Evolutionary conservation across 2,329 filamentous ascomycete genomes (phyloP), one percentile per base, ranked within the genome.

Genomic region (Eurotiales sp.): DNA sequence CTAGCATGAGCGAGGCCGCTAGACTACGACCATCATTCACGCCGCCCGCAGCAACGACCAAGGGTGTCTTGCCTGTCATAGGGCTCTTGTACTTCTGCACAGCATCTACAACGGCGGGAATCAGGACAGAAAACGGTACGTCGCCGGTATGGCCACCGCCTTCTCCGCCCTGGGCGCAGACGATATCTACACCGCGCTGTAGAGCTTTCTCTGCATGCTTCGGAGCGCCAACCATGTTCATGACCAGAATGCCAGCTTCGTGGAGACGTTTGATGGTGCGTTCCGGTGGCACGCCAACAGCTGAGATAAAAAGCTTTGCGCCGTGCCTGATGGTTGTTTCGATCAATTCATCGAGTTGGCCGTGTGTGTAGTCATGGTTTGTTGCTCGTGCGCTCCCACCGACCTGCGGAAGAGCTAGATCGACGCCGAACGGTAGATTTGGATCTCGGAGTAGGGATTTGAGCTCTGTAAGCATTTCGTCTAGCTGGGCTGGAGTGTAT

Each of bases 161-260:
- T 70, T 97, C 92, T 46, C 90, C 90, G 42, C 92, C 92, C 74
- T 97, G 92, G 2, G 91, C 85, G 67, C 90, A 96, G 5, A 97
- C 81, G 57, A 96, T 85, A 71, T 97, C 92, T 8, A 95, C 90
- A 39, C 92, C 92, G 0, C 86, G 81, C 45, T 90, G 83, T 3
- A 97, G 76, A 2, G 91, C 91, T 74, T 96, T 96, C 67, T 86
- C 81, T 1, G 91, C 91, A 68, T 97, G 92, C 67, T 87, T 90
- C 2, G 92, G 91, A 61, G 91, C 88, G 0, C 92, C 92, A 17
- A 96, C 90, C 91, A 96, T 96, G 69, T 96, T 96, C 90, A 96
- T 96, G 30, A 96, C 79, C 53, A 95, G 66, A 36, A 97, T 87
- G 0, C 87, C 88, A 0, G 87, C 86, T 8, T 79, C 77, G 64